Evolutionary conservation across 345 rosid species (phyloP), one percentile per base, ranked within the genome.

Genomic region (Trapa bicornis): DNA sequence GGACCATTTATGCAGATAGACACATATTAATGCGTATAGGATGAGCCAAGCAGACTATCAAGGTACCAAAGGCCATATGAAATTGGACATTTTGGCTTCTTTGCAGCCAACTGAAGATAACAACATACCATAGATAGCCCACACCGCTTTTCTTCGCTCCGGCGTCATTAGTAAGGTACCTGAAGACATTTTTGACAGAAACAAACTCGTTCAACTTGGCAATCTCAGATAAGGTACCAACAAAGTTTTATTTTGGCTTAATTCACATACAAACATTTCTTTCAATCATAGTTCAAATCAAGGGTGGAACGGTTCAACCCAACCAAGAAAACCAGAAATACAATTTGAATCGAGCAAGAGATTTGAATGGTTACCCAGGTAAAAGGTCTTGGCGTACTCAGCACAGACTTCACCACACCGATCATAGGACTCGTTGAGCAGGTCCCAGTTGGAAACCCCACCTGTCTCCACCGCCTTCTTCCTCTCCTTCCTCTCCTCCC

Each of bases 331-430:
- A 22, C 29, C 29, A 41, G 2, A 41, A 64, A 37, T 7, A 35
- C 48, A 45, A 45, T 45, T 41, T 45, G 48, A 45, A 45, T 45
- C 12, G 48, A 45, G 48, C 12, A 45, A 45, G 48, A 45, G 48
- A 45, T 11, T 22, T 11, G 48, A 13, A 45, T 45, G 48, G 48
- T 15, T 74, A 83, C 87, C 87, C 78, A 83, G 70, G 78, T 83
- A 80, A 61, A 83, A 83, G 17, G 87, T 83, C 73, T 83, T 83
- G 71, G 87, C 87, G 65, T 83, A 80, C 71, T 83, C 87, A 12
- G 80, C 83, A 67, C 87, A 83, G 62, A 83, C 83, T 68, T 83
- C 87, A 65, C 87, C 83, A 61, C 87, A 83, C 72, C 87, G 66
- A 37, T 77, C 80, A 64, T 80, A 83, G 43, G 87, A 80, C 66